Evolutionary conservation across 495 filamentous ascomycete species (phyloP), one percentile per base, ranked within the genome.

Genomic region (Penicillium lagena): DNA sequence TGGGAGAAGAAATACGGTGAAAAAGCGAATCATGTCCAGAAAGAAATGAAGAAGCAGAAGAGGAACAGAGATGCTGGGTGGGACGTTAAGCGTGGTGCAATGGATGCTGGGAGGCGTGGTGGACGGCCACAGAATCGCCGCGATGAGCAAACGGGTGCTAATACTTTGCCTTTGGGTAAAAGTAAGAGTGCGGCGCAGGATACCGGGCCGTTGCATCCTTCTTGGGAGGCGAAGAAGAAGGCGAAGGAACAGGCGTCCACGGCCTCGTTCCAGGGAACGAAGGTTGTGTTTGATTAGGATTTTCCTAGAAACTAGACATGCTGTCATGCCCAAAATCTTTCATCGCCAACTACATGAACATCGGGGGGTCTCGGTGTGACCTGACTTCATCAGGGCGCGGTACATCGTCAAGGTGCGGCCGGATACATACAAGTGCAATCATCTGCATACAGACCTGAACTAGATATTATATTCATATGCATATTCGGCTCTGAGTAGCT

Each of bases 1-100:
- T 90, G 85, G 85, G 91, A 96, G 72, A 91, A 95, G 72, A 96
- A 95, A 59, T 96, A 74, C 55, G 88, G 88, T 2, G 63, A 72
- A 2, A 71, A 75, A 30, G 89, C 89, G 11, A 89, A 89, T 33
- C 89, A 95, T 59, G 49, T 91, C 1, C 71, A 76, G 43, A 42
- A 63, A 10, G 48, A 67, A 39, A 33, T 57, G 35, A 41, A 52
- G 32, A 50, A 63, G 33, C 52, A 58, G 36, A 63, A 56, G 34
- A 42, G 43, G 11, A 54, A 49, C 36, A 55, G 71, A 39, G 72
- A 77, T 56, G 59, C 43, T 39, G 75, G 73, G 1, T 77, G 75
- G 75, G 75, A 78, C 59, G 36, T 49, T 10, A 52, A 66, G 13
- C 58, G 58, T 37, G 75, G 74, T 14, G 75, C 75, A 11, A 67